A percentile compares a stretch with the other conserved stretches of the same genome.
phyloP scores from a whole-genome alignment of 2,329 filamentous ascomycete species.

The Westerdykella aurantiaca region DNA sequence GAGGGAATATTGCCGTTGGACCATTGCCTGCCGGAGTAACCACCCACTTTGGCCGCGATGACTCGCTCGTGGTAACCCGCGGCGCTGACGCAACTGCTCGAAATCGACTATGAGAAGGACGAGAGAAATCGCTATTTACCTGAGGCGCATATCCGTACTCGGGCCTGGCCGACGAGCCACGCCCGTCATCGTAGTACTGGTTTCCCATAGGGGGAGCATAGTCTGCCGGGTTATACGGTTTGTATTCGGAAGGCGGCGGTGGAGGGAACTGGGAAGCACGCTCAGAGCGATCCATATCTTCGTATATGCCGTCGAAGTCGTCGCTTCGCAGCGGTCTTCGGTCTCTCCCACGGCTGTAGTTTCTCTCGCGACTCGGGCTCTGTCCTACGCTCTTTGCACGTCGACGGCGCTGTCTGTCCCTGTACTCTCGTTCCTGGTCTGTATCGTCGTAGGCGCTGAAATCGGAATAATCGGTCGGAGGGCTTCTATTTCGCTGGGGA shows the following conservation, averaged over 20 bases:
- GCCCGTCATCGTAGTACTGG: conserved; percentile 15
- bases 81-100: conserved; percentile 21
- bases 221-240: conserved; percentile 34
- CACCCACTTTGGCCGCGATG: conserved; percentile 18
- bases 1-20: conserved; percentile 13
- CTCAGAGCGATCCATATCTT: conserved; percentile 26
- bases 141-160: conserved; percentile 29
- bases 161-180: conserved; percentile 19
- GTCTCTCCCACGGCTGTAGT: conserved; percentile 26
- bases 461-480: conserved; percentile 24
- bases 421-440: conserved; percentile 25
- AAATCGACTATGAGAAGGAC: conserved; percentile 23
- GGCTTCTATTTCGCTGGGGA: conserved; percentile 23
- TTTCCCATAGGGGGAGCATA: conserved; percentile 20
- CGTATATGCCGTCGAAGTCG: conserved; percentile 21
- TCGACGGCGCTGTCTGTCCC: conserved; percentile 18
- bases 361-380: conserved; percentile 17
- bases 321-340: conserved; percentile 12
- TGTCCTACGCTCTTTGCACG: conserved; percentile 24
- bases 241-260: conserved; percentile 29
- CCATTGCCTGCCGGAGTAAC: conserved; percentile 16
- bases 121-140: conserved; percentile 26
- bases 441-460: conserved; percentile 26
- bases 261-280: conserved; percentile 28
- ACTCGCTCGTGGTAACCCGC: conserved; percentile 16